A percentile compares a stretch with the other conserved stretches of the same genome.
Conservation (phyloP, 1,139 yeast species). For the Candida mesenterica region DNA sequence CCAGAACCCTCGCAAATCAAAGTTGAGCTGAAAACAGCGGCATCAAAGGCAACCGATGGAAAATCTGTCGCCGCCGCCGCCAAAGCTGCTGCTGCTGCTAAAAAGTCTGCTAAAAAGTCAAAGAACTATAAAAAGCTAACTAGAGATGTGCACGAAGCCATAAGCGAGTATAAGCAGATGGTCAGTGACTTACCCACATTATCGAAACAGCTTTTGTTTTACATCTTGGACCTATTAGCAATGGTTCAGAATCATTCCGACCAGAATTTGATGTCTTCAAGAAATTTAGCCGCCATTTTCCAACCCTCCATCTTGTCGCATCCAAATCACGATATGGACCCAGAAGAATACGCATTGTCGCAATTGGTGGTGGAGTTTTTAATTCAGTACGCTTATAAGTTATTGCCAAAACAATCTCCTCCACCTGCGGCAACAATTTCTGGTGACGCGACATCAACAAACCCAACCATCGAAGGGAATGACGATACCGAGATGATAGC, state of each 20-base stretch:
- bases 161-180: slow-evolving; percentile 66
- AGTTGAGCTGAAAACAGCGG: slow-evolving; percentile 3
- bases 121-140: slow-evolving; percentile 41
- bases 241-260: slow-evolving; percentile 79
- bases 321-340: slow-evolving; percentile 88
- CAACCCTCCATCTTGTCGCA: slow-evolving; percentile 94
- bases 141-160: slow-evolving; percentile 66
- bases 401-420: slow-evolving; percentile 50
- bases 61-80: slow-evolving; percentile 9
- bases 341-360: slow-evolving; percentile 85
- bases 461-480: background rate
- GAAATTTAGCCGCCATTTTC: slow-evolving; percentile 91
- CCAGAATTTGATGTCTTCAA: slow-evolving; percentile 85
- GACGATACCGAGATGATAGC: background rate
- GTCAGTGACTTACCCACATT: slow-evolving; percentile 66
- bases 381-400: slow-evolving; percentile 79
- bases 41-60: background rate
- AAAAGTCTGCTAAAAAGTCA: slow-evolving; percentile 17
- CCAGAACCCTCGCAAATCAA: slow-evolving; percentile 4
- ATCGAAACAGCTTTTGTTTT: slow-evolving; percentile 81
- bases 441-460: background rate
- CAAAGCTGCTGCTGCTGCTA: slow-evolving; percentile 15
- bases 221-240: slow-evolving; percentile 81
- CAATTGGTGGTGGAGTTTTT: slow-evolving; percentile 86
- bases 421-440: slow-evolving; percentile 1